Conservation (phyloP, 768 basidiomycete genomes). For the Coprinopsis strossmayeri region DNA sequence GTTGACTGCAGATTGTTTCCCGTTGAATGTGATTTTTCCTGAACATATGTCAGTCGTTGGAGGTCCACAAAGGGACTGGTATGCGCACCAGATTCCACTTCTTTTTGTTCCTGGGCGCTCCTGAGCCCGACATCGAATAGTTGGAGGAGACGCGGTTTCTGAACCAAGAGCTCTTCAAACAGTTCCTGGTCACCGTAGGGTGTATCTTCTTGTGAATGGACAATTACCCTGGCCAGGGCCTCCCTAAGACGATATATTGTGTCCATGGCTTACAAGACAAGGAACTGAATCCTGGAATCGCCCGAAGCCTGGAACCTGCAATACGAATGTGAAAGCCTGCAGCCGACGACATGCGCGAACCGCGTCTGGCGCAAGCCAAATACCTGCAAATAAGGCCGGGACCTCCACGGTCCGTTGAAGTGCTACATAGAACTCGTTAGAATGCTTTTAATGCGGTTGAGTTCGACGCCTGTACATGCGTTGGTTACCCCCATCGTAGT, state of each 20-base stretch:
- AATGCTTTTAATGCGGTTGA: too few relatives aligned
- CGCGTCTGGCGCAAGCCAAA: too few relatives aligned
- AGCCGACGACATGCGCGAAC: too few relatives aligned
- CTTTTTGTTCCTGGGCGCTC: conserved; percentile 58
- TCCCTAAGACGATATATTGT: conserved; percentile 52
- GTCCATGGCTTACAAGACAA: conserved; percentile 38
- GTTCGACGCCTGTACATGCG: too few relatives aligned
- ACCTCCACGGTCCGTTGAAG: too few relatives aligned
- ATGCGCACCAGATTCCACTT: conserved; percentile 57
- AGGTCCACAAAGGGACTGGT: not conserved
- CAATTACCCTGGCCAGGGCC: conserved; percentile 41
- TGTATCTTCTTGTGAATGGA: conserved; percentile 32
- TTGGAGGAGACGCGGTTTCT: conserved; percentile 55
- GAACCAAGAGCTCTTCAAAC: conserved; percentile 66
- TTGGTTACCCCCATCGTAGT: too few relatives aligned
- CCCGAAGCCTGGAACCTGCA: too few relatives aligned
- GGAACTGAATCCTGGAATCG: not conserved
- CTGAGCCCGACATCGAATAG: conserved; percentile 62
- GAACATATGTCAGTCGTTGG: conserved; percentile 7
- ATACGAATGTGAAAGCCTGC: too few relatives aligned
- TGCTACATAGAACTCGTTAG: too few relatives aligned
- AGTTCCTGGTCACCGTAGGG: conserved; percentile 62
- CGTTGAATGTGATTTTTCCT: conserved; percentile 65
- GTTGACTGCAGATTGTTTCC: conserved; percentile 67
- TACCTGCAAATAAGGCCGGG: too few relatives aligned